Conservation (phyloP, 805 yeast genomes). For the Candida loeiensis region DNA sequence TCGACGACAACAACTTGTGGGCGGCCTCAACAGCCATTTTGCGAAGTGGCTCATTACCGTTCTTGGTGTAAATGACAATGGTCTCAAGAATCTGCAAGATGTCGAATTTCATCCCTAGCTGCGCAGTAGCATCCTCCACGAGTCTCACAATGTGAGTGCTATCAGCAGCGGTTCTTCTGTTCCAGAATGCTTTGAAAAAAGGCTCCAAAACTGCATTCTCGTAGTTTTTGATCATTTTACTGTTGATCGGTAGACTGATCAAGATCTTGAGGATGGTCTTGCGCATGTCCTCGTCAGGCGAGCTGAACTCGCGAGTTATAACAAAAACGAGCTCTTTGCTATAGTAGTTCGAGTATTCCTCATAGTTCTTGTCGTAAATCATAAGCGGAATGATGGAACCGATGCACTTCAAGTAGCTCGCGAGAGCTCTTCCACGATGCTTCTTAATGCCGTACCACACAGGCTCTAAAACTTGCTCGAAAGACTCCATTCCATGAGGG, state of each 20-base stretch:
- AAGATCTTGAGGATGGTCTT: constrained; percentile 66
- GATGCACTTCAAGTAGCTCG: constrained; percentile 72
- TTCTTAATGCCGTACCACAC: constrained; percentile 75
- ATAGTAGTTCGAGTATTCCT: constrained; percentile 74
- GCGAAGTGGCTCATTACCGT: constrained; percentile 78
- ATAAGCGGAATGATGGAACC: constrained; percentile 82
- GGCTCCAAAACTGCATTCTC: constrained; percentile 52
- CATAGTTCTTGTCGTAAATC: constrained; percentile 50
- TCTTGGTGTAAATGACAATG: constrained; percentile 60
- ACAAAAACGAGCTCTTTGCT: constrained; percentile 70
- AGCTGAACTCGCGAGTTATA: constrained; percentile 64
- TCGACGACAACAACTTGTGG: constrained; percentile 47
- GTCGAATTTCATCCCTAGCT: constrained; percentile 66
- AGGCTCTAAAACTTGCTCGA: constrained; percentile 69
- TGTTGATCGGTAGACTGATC: constrained; percentile 60
- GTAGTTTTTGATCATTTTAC: constrained; percentile 50
- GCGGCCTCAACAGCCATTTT: constrained; percentile 74
- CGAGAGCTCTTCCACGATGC: constrained; percentile 74
- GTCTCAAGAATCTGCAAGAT: constrained; percentile 55
- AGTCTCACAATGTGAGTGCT: constrained; percentile 45
- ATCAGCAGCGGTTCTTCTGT: constrained; percentile 73
- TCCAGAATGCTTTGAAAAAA: constrained; percentile 77
- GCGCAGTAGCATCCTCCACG: constrained; percentile 70
- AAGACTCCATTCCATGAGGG: constrained; percentile 89
- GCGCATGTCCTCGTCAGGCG: constrained; percentile 88